Conservation (phyloP, 495 filamentous ascomycete species). For the Xylaria castorea region DNA sequence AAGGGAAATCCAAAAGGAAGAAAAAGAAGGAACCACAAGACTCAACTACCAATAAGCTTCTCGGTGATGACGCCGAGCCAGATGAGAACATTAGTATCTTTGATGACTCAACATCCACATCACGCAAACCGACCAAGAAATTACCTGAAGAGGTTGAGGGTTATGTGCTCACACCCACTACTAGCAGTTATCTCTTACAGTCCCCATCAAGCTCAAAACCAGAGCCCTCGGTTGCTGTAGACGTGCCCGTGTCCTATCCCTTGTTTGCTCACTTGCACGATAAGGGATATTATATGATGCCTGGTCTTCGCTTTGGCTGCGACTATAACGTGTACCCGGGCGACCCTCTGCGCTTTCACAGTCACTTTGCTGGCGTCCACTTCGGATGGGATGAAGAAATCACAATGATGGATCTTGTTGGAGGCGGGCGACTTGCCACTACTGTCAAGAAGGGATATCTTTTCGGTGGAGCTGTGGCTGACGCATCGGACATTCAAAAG, state of each 20-base stretch:
- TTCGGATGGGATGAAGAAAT: constrained; percentile 87
- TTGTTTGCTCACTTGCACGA: constrained; percentile 81
- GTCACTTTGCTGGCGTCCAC: constrained; percentile 82
- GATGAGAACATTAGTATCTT: constrained; percentile 54
- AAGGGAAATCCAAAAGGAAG: constrained; percentile 44
- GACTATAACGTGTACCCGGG: constrained; percentile 94
- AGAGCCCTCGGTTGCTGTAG: constrained; percentile 17
- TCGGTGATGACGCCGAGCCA: constrained; percentile 28
- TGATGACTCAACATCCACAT: constrained; percentile 40
- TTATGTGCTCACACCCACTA: constrained; percentile 41
- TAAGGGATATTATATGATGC: constrained; percentile 83
- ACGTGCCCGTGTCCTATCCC: constrained; percentile 54
- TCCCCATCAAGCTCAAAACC: constrained; percentile 7
- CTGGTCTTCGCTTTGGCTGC: constrained; percentile 92
- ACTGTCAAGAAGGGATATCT: constrained; percentile 95
- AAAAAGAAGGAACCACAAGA: constrained; percentile 41
- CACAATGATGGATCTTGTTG: constrained; percentile 80
- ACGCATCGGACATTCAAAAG: constrained; percentile 26
- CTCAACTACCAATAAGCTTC: constrained; percentile 2
- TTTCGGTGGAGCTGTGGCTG: constrained; percentile 67
- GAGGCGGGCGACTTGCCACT: constrained; percentile 85
- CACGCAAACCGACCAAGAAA: neutral
- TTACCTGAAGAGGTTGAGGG: constrained; percentile 24
- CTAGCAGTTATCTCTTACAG: constrained; percentile 39
- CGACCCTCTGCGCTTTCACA: constrained; percentile 92